Conservation (phyloP, 2,329 filamentous ascomycete genomes). For the Nemania abortiva region DNA sequence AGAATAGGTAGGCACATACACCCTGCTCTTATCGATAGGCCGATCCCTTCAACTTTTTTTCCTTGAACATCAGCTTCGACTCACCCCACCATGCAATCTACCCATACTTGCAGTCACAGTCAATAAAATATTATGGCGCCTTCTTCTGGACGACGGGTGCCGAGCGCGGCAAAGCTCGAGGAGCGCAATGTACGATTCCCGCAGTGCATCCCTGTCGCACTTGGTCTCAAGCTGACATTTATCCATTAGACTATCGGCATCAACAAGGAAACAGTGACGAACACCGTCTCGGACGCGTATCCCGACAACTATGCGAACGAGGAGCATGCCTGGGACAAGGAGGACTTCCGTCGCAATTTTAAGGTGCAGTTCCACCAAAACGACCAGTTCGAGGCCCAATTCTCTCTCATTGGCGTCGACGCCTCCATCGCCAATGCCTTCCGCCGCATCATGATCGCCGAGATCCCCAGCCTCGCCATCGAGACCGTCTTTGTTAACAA, state of each 20-base stretch:
- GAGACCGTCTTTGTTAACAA: conserved; percentile 94
- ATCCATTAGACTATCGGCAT: conserved; percentile 79
- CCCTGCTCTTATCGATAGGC: conserved; percentile 43
- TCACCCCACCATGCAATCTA: conserved; percentile 44
- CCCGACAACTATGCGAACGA: conserved; percentile 92
- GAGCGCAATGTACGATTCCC: conserved; percentile 47
- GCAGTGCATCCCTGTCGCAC: neutral
- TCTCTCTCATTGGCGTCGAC: conserved; percentile 92
- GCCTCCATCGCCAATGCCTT: conserved; percentile 96
- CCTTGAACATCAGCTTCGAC: conserved; percentile 32
- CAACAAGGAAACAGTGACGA: conserved; percentile 88
- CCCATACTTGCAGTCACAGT: conserved; percentile 26
- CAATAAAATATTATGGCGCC: conserved; percentile 48
- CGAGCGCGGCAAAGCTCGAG: conserved; percentile 46
- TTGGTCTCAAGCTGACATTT: conserved; percentile 37
- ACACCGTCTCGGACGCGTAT: conserved; percentile 91
- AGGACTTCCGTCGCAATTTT: conserved; percentile 78
- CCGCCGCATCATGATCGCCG: conserved; percentile 92
- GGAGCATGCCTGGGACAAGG: conserved; percentile 82
- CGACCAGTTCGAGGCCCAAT: conserved; percentile 79
- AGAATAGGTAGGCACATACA: conserved; percentile 14
- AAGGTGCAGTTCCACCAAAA: conserved; percentile 87
- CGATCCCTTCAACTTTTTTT: conserved; percentile 44
- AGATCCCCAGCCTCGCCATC: conserved; percentile 94
- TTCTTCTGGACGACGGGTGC: conserved; percentile 43